phyloP scores from a whole-genome alignment of 257 asterid species.

The Apocynum venetum region DNA sequence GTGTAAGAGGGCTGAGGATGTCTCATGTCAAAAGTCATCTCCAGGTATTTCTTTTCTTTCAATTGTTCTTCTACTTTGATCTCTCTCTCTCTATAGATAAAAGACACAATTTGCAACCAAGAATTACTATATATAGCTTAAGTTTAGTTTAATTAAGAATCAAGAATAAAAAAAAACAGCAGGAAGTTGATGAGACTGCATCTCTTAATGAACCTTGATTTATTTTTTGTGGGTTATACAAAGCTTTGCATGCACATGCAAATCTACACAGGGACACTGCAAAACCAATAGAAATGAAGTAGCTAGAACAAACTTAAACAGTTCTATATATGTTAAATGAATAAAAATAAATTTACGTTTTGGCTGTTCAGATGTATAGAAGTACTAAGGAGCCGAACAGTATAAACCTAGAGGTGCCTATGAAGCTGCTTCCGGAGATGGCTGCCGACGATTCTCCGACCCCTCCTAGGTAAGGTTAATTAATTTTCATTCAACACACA shows the following conservation, averaged over 20 bases:
- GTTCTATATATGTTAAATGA: background rate
- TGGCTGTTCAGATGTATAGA: constrained; percentile 10
- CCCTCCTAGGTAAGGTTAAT: background rate
- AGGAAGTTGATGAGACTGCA: background rate
- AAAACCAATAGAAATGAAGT: background rate
- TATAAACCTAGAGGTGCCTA: constrained; percentile 7
- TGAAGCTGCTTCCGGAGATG: background rate
- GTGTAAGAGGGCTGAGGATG: constrained; percentile 29
- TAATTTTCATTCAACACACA: background rate
- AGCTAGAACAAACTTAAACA: background rate
- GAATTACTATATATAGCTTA: too few species aligned
- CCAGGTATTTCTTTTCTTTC: constrained; percentile 22
- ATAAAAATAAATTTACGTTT: too few species aligned
- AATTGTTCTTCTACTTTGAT: too few species aligned
- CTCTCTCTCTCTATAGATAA: background rate
- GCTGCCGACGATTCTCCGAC: background rate
- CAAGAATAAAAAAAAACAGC: background rate
- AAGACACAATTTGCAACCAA: background rate
- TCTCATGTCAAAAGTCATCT: constrained; percentile 44
- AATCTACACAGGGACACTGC: background rate
- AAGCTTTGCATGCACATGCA: background rate
- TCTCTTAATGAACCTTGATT: background rate
- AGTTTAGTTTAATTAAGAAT: background rate
- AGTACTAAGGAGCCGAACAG: constrained; percentile 1
- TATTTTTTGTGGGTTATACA: background rate